These are phyloP conservation scores for Diaporthe sp. DNA, from an alignment of 2,329 filamentous ascomycete genomes.

Conservation along the genomic window DNA sequence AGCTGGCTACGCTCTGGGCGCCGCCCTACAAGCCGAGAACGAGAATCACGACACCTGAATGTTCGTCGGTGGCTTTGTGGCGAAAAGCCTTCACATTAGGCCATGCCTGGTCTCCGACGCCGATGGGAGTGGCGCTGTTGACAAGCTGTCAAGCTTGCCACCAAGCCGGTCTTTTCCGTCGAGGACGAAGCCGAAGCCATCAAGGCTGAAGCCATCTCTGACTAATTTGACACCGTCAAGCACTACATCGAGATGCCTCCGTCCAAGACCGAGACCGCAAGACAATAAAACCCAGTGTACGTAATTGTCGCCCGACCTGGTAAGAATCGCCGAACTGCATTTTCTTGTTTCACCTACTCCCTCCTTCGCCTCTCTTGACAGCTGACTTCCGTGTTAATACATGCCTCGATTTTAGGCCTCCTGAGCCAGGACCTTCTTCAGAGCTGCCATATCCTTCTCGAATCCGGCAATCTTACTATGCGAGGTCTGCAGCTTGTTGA, in stretches of 20 bases:
- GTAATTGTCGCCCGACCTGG: too few relatives aligned
- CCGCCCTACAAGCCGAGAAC: too few relatives aligned
- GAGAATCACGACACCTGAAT: too few relatives aligned
- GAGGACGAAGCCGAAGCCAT: too few relatives aligned
- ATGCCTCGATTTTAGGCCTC: conserved; percentile 43
- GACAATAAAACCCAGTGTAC: too few relatives aligned
- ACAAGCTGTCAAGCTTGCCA: neutral
- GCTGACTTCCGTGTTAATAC: too few relatives aligned
- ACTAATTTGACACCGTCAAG: neutral
- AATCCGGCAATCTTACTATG: conserved; percentile 81
- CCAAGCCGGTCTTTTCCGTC: neutral
- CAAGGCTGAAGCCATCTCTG: neutral
- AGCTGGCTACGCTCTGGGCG: too few relatives aligned
- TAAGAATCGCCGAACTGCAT: neutral
- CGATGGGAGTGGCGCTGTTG: too few relatives aligned
- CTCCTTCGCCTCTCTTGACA: neutral
- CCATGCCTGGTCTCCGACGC: neutral
- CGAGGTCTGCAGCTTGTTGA: conserved; percentile 78
- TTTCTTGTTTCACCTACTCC: neutral
- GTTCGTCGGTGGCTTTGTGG: too few relatives aligned
- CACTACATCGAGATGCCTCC: too few relatives aligned
- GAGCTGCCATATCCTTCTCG: conserved; percentile 76
- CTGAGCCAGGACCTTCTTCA: conserved; percentile 77
- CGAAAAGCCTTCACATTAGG: neutral
- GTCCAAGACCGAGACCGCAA: too few relatives aligned